These are phyloP conservation scores for Cordyceps cicadae DNA, from an alignment of 2,329 filamentous ascomycete species.

Conservation along the genomic window DNA sequence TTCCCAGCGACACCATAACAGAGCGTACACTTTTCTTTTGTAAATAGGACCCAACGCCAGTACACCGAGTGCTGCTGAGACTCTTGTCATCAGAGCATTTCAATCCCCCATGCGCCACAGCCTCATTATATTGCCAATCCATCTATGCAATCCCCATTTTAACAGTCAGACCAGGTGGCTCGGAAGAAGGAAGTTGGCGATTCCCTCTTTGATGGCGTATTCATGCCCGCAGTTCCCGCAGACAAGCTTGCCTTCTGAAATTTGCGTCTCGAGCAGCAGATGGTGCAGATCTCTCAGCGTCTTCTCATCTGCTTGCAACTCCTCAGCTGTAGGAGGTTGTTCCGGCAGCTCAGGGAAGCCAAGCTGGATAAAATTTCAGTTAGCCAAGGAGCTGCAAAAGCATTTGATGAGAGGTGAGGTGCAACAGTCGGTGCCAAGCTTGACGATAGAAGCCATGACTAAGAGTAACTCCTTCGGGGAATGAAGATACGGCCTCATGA, in stretches of 20 bases:
- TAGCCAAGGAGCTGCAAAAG: background rate
- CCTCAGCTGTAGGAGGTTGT: slow-evolving; percentile 52
- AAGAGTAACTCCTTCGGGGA: background rate
- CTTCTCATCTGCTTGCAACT: slow-evolving; percentile 58
- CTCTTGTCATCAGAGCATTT: background rate
- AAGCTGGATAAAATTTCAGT: slow-evolving; percentile 42
- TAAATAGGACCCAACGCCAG: slow-evolving; percentile 2
- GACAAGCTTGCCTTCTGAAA: slow-evolving; percentile 79
- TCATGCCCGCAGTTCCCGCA: slow-evolving; percentile 90
- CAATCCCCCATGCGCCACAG: background rate
- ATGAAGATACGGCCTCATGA: background rate
- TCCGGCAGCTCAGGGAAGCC: slow-evolving; percentile 68
- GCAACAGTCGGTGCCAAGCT: background rate
- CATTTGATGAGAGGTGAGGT: background rate
- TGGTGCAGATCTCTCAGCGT: slow-evolving; percentile 70
- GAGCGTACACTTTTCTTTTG: background rate
- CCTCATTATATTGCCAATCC: background rate
- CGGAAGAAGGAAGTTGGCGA: slow-evolving; percentile 90
- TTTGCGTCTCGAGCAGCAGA: slow-evolving; percentile 79
- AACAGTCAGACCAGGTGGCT: slow-evolving; percentile 66
- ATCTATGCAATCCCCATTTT: background rate
- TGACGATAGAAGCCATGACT: background rate
- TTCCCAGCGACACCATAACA: background rate
- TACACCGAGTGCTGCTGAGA: background rate
- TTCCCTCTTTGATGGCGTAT: slow-evolving; percentile 90